Percentiles rank a stretch among this genome's conserved stretches.
These are phyloP conservation scores for Umbelopsis sp. DNA, from an alignment of 192 early-diverging fungal species.

Conservation along the genomic window DNA sequence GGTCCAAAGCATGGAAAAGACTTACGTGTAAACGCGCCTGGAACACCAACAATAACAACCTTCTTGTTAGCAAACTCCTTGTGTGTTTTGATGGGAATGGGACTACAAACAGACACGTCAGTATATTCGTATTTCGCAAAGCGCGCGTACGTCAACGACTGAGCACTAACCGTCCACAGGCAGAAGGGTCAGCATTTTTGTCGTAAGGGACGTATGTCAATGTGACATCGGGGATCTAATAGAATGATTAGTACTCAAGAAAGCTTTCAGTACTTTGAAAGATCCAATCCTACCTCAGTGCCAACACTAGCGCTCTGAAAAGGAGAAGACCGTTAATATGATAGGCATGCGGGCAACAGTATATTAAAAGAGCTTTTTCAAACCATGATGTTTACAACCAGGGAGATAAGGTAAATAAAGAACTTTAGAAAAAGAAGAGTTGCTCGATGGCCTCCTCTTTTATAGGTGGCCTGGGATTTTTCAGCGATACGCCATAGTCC, in stretches of 20 bases:
- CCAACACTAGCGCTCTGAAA: too few relatives aligned
- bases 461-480: too few relatives aligned
- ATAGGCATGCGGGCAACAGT: too few relatives aligned
- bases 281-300: too few relatives aligned
- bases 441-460: too few relatives aligned
- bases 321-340: too few relatives aligned
- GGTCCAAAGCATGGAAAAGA: not conserved
- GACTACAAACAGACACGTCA: constrained; percentile 4
- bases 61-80: constrained; percentile 61
- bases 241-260: not conserved
- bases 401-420: too few relatives aligned
- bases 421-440: too few relatives aligned
- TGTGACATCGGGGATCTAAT: constrained; percentile 28
- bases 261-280: too few relatives aligned
- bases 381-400: too few relatives aligned
- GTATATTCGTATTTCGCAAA: not conserved
- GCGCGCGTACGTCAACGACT: not conserved
- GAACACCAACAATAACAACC: constrained; percentile 64
- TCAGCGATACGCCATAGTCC: too few relatives aligned
- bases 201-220: constrained; percentile 38
- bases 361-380: too few relatives aligned
- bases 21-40: constrained; percentile 26
- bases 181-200: constrained; percentile 14
- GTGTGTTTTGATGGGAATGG: constrained; percentile 26
- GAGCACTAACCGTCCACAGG: constrained; percentile 23